phyloP scores from a whole-genome alignment of 2,329 filamentous ascomycete genomes.

The Aspergillus fijiensis region DNA sequence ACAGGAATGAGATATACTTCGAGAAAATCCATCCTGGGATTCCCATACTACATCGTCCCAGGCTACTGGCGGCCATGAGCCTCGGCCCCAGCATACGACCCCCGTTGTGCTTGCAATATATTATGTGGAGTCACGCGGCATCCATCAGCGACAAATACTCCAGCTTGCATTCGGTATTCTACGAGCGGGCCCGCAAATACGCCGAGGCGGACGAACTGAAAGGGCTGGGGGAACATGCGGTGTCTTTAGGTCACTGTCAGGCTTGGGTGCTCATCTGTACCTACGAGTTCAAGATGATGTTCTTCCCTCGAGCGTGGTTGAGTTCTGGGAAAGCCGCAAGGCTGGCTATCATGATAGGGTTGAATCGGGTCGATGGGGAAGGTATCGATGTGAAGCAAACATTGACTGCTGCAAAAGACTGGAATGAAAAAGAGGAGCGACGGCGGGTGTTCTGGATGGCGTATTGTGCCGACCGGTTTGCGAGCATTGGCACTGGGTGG shows the following conservation, averaged over 20 bases:
- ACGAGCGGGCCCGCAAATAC: slow-evolving; percentile 85
- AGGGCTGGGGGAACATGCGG: slow-evolving; percentile 84
- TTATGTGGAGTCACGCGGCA: slow-evolving; percentile 94
- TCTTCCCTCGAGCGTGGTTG: slow-evolving; percentile 93
- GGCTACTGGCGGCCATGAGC: slow-evolving; percentile 86
- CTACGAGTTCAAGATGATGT: slow-evolving; percentile 98
- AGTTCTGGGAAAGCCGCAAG: slow-evolving; percentile 81
- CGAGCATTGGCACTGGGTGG: slow-evolving; percentile 95
- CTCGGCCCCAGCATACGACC: slow-evolving; percentile 83
- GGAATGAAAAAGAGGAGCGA: slow-evolving; percentile 90
- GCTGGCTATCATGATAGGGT: slow-evolving; percentile 84
- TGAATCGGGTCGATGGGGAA: slow-evolving; percentile 79
- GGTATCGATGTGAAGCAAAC: slow-evolving; percentile 92
- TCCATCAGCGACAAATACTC: slow-evolving; percentile 79
- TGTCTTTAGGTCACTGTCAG: slow-evolving; percentile 83
- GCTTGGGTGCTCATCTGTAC: slow-evolving; percentile 74
- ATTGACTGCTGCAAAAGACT: slow-evolving; percentile 80
- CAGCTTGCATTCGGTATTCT: slow-evolving; percentile 81
- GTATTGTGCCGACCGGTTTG: slow-evolving; percentile 87
- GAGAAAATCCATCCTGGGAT: slow-evolving; percentile 82
- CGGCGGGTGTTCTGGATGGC: slow-evolving; percentile 93
- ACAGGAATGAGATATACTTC: slow-evolving; percentile 80
- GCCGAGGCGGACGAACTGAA: slow-evolving; percentile 86
- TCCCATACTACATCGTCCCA: slow-evolving; percentile 85
- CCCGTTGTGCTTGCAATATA: slow-evolving; percentile 84